Evolutionary conservation across 2,329 filamentous ascomycete species (phyloP).

Genomic region (Phyllosticta citribraziliensis): DNA sequence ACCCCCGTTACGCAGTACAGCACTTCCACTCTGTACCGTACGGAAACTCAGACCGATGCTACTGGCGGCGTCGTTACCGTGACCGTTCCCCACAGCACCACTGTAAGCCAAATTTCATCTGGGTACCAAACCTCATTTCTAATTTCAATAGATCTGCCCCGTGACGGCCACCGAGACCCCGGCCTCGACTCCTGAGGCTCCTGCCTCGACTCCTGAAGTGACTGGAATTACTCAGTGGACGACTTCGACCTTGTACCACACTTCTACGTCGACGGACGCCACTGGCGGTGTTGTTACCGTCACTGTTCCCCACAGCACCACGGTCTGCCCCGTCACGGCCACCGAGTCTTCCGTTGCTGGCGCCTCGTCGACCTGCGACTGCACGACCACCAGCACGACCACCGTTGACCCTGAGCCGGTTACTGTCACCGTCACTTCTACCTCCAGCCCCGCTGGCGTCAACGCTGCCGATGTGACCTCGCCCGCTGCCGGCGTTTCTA

Average conservation of each 20-base stretch:
- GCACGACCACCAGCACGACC: conserved; percentile 6
- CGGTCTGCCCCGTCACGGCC: conserved; percentile 9
- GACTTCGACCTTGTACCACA: conserved; percentile 9
- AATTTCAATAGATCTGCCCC: background rate
- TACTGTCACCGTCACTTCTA: conserved; percentile 3
- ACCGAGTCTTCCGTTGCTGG: background rate
- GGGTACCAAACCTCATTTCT: too few species aligned
- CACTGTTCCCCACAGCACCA: conserved; percentile 7
- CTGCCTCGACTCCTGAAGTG: background rate
- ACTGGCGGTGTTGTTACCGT: conserved; percentile 1
- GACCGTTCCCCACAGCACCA: conserved; percentile 7
- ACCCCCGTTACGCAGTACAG: background rate
- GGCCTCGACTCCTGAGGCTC: background rate
- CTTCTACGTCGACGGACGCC: conserved; percentile 1
- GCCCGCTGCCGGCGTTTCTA: background rate
- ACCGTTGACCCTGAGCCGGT: conserved; percentile 6
- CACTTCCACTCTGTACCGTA: conserved; percentile 9
- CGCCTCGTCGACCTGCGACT: background rate
- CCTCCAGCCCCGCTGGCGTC: background rate
- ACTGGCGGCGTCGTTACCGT: background rate
- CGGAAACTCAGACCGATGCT: background rate
- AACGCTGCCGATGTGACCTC: background rate
- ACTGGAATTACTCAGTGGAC: conserved; percentile 1
- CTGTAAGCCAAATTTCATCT: background rate
- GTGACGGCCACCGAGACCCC: background rate